A percentile compares a stretch with the other conserved stretches of the same genome.
phyloP scores from a whole-genome alignment of 2,329 filamentous ascomycete genomes.

The Ascochyta fabae region DNA sequence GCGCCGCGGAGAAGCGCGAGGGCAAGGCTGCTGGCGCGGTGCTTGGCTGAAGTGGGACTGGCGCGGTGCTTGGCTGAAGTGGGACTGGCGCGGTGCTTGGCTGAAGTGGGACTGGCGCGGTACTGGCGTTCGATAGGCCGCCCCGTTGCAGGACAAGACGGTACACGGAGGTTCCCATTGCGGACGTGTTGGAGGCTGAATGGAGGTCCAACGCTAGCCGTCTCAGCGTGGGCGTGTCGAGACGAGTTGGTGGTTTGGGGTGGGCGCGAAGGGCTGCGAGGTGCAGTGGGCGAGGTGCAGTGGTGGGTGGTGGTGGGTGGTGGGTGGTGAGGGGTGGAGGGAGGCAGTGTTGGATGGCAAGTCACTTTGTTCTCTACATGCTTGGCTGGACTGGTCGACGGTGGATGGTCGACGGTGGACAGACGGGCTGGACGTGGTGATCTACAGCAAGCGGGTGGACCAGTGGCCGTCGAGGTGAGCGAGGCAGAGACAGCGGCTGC shows the following conservation, averaged over 20 bases:
- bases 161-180: not conserved
- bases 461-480: not conserved
- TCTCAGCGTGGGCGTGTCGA: slow-evolving; percentile 3
- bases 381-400: not conserved
- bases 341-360: not conserved
- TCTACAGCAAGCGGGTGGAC: slow-evolving; percentile 1
- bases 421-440: slow-evolving; percentile 4
- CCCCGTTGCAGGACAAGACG: no score
- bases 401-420: not conserved
- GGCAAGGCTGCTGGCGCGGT: slow-evolving; percentile 3
- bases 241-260: not conserved
- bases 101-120: not conserved
- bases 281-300: no score
- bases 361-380: no score
- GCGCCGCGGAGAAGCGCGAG: no score
- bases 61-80: not conserved
- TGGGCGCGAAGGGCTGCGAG: no score
- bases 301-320: no score
- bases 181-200: slow-evolving; percentile 6
- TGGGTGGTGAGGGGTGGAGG: no score
- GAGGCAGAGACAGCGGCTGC: not conserved
- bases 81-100: no score
- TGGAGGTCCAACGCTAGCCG: not conserved
- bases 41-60: not conserved
- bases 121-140: not conserved